Conservation (phyloP, 805 yeast genomes). For the Priceomyces carsonii region DNA sequence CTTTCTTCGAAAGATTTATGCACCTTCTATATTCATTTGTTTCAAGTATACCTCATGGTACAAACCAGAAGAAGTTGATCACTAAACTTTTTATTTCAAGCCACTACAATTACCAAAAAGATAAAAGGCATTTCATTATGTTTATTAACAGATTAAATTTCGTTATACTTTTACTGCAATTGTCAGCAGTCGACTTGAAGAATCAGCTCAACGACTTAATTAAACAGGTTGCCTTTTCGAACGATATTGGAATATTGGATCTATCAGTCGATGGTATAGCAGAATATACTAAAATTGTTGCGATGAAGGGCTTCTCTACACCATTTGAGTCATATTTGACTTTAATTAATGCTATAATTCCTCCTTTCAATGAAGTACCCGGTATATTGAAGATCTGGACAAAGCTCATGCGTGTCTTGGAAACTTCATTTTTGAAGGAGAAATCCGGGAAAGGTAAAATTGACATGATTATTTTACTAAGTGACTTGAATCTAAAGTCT, state of each 20-base stretch:
- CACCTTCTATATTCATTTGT: conserved; percentile 33
- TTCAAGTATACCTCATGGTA: conserved; percentile 22
- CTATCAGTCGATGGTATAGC: conserved; percentile 21
- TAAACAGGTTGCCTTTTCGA: conserved; percentile 19
- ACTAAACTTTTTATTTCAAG: conserved; percentile 41
- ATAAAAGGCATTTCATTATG: conserved; percentile 27
- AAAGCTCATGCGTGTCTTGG: conserved; percentile 11
- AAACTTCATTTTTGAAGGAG: conserved; percentile 7
- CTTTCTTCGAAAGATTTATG: conserved; percentile 39
- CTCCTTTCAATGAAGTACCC: conserved; percentile 13
- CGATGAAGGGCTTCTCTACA: conserved; percentile 9
- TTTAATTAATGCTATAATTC: conserved; percentile 14
- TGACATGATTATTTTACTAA: conserved; percentile 1
- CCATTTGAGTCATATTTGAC: conserved; percentile 21
- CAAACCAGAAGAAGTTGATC: conserved; percentile 27
- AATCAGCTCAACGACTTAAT: conserved; percentile 28
- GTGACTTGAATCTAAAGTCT: conserved; percentile 7
- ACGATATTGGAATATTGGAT: conserved; percentile 24
- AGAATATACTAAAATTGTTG: conserved; percentile 17
- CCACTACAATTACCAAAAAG: conserved; percentile 29
- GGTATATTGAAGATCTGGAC: conserved; percentile 18
- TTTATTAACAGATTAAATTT: conserved; percentile 40
- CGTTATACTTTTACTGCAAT: conserved; percentile 31
- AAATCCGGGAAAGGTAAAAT: neutral
- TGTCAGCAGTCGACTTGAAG: conserved; percentile 34